A percentile compares a stretch with the other conserved stretches of the same genome.
These are phyloP conservation scores for Quercus variabilis DNA, from an alignment of 306 rosid genomes.

Conservation along the genomic window DNA sequence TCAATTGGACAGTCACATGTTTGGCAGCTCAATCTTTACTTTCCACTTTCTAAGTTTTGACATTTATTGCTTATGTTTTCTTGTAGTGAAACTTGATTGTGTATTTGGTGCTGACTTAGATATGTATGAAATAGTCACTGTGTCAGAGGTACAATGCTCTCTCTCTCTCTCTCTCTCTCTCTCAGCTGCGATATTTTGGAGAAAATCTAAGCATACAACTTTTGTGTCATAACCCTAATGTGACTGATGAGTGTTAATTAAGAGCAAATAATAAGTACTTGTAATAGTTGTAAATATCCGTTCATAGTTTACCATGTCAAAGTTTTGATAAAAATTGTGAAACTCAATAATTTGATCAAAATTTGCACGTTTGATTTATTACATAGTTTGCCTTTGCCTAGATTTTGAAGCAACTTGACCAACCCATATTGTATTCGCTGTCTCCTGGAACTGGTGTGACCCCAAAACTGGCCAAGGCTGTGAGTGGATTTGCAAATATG, in stretches of 20 bases:
- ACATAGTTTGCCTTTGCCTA: constrained; percentile 22
- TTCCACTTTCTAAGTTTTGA: constrained; percentile 12
- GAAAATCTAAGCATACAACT: background rate
- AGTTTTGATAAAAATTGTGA: too few relatives aligned
- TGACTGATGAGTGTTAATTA: too few relatives aligned
- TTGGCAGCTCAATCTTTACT: background rate
- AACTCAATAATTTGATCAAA: background rate
- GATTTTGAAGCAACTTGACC: constrained; percentile 66
- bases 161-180: background rate
- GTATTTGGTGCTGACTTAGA: constrained; percentile 95
- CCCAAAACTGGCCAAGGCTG: constrained; percentile 69
- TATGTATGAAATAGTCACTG: constrained; percentile 60
- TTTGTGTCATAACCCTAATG: too few relatives aligned
- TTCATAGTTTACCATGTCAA: too few relatives aligned
- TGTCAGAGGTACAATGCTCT: constrained; percentile 59
- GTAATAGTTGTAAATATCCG: too few relatives aligned
- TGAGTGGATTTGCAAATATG: constrained; percentile 75
- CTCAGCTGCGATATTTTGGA: background rate
- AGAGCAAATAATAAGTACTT: too few relatives aligned
- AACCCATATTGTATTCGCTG: constrained; percentile 65
- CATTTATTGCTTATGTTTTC: constrained; percentile 20
- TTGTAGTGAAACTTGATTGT: constrained; percentile 92
- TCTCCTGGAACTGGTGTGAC: constrained; percentile 88
- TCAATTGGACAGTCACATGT: constrained; percentile 7
- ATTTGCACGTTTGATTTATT: constrained; percentile 5